Evolutionary conservation across 768 basidiomycete genomes (phyloP).

Genomic region (Tephrocybe sp.): DNA sequence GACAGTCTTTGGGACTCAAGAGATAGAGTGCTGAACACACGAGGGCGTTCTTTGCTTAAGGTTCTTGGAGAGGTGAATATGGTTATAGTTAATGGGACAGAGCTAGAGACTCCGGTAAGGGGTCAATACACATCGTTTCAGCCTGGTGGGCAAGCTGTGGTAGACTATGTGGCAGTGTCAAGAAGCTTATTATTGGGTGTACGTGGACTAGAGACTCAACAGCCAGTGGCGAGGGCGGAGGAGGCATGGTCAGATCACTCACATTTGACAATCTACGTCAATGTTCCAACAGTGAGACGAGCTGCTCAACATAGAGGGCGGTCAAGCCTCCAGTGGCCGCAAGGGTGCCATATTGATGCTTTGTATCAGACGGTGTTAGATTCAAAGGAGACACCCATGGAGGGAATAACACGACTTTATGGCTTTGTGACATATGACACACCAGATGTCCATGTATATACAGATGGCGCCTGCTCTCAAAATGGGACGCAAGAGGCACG

Average conservation of each 20-base stretch:
- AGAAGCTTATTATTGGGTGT: not conserved
- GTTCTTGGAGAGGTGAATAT: not conserved
- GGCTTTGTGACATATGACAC: not conserved
- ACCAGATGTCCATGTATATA: not conserved
- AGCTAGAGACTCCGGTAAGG: not conserved
- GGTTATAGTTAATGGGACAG: constrained; percentile 1
- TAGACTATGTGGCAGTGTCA: constrained; percentile 2
- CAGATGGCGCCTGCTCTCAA: constrained; percentile 5
- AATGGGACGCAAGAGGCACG: not conserved
- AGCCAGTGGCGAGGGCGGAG: not conserved
- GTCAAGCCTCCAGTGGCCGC: not conserved
- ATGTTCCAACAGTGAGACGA: too few species aligned
- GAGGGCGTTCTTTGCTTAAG: not conserved
- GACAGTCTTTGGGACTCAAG: not conserved
- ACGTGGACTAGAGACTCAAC: not conserved
- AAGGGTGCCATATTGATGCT: not conserved
- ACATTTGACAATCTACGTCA: too few species aligned
- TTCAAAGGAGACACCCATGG: not conserved
- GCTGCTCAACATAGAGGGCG: too few species aligned
- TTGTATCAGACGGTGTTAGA: not conserved
- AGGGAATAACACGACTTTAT: not conserved
- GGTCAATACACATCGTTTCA: constrained; percentile 1
- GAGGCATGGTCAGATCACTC: not conserved
- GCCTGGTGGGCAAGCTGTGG: not conserved
- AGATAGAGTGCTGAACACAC: not conserved